Conservation (phyloP, 768 basidiomycete genomes). For the Pluteus cervinus region DNA sequence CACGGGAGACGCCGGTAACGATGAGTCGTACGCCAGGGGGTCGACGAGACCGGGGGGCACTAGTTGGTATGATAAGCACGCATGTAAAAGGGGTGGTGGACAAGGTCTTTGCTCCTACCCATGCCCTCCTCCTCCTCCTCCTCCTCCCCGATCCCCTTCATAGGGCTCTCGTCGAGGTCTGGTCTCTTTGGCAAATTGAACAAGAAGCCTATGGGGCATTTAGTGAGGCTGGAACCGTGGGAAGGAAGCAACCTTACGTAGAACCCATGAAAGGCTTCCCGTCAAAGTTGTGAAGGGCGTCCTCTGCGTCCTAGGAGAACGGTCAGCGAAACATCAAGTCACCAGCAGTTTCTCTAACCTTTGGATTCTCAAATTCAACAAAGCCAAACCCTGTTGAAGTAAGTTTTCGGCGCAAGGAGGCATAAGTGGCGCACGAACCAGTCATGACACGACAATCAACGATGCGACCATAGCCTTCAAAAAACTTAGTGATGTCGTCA, state of each 20-base stretch:
- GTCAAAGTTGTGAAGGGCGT: constrained; percentile 82
- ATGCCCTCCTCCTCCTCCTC: too few species aligned
- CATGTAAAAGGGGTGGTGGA: constrained; percentile 9
- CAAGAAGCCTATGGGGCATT: constrained; percentile 68
- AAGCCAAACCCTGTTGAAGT: constrained; percentile 79
- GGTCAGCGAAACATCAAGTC: constrained; percentile 7
- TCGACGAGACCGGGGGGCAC: constrained; percentile 61
- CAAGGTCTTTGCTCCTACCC: constrained; percentile 36
- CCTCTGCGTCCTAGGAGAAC: constrained; percentile 78
- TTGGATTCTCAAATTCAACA: constrained; percentile 87
- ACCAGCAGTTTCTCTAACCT: constrained; percentile 34
- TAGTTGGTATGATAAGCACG: constrained; percentile 14
- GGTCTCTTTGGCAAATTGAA: constrained; percentile 93
- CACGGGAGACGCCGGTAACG: constrained; percentile 85
- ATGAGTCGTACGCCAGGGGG: constrained; percentile 80
- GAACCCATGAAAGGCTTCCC: constrained; percentile 87
- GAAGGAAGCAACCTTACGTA: constrained; percentile 42
- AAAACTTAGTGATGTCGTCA: constrained; percentile 82
- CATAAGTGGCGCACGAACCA: constrained; percentile 38
- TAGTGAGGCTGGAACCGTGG: not conserved
- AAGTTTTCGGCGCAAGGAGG: not conserved
- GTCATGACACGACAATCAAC: constrained; percentile 94
- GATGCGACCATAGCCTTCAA: constrained; percentile 86
- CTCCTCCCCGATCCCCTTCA: constrained; percentile 51
- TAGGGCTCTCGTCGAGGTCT: constrained; percentile 77